These are phyloP conservation scores for Starmerella stellata DNA, from an alignment of 805 yeast genomes.

Conservation along the genomic window DNA sequence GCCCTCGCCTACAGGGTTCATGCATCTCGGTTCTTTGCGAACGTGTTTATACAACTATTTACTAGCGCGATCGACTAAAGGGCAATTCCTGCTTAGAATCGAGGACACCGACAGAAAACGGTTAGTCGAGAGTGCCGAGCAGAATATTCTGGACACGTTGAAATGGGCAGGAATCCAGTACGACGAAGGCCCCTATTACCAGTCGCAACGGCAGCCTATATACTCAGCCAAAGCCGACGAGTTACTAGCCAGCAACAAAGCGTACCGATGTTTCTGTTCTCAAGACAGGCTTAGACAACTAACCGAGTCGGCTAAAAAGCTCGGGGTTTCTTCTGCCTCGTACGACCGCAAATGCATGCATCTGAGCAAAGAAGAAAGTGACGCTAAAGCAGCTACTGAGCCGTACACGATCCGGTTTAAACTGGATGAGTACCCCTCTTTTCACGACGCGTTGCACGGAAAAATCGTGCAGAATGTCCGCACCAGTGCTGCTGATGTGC, in stretches of 20 bases:
- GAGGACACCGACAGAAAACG: slow-evolving; percentile 89
- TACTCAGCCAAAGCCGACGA: slow-evolving; percentile 42
- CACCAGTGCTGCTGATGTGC: slow-evolving; percentile 43
- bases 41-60: slow-evolving; percentile 84
- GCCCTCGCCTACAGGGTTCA: slow-evolving; percentile 90
- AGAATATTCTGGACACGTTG: slow-evolving; percentile 55
- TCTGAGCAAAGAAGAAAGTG: slow-evolving; percentile 28
- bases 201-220: slow-evolving; percentile 56
- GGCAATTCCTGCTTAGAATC: slow-evolving; percentile 60
- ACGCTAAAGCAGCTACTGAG: slow-evolving; percentile 17
- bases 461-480: slow-evolving; percentile 60
- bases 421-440: slow-evolving; percentile 49
- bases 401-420: slow-evolving; percentile 51
- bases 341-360: slow-evolving; percentile 70
- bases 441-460: slow-evolving; percentile 68
- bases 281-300: slow-evolving; percentile 54
- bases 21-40: slow-evolving; percentile 85
- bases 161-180: slow-evolving; percentile 55
- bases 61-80: slow-evolving; percentile 60
- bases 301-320: slow-evolving; percentile 50
- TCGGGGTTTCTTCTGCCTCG: slow-evolving; percentile 74
- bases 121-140: slow-evolving; percentile 64
- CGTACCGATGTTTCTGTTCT: slow-evolving; percentile 76
- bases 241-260: slow-evolving; percentile 46
- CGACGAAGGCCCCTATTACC: slow-evolving; percentile 77